A percentile compares a stretch with the other conserved stretches of the same genome.
These are phyloP conservation scores for Aspergillus sp. DNA, from an alignment of 2,329 filamentous ascomycete species.

Conservation along the genomic window DNA sequence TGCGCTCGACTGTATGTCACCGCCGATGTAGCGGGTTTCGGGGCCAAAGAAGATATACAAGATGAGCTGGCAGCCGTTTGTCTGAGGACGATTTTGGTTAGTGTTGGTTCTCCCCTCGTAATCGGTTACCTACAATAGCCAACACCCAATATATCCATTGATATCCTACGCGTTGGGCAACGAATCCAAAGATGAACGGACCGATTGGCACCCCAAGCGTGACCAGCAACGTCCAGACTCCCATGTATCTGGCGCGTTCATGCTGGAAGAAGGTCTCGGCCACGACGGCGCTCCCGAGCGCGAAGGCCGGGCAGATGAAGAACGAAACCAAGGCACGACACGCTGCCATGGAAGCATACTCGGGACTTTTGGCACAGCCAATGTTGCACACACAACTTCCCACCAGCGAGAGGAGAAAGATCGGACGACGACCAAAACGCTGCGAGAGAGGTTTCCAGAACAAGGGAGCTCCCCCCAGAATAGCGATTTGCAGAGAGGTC, in stretches of 20 bases:
- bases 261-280: constrained; percentile 55
- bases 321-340: constrained; percentile 51
- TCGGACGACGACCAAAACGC: constrained; percentile 51
- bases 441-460: constrained; percentile 55
- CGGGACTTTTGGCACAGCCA: constrained; percentile 49
- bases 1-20: constrained; percentile 9
- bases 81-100: constrained; percentile 27
- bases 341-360: constrained; percentile 48
- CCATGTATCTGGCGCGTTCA: constrained; percentile 52
- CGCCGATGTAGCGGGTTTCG: constrained; percentile 51
- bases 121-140: constrained; percentile 44
- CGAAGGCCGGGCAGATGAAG: constrained; percentile 52
- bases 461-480: constrained; percentile 52
- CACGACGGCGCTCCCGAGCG: constrained; percentile 54
- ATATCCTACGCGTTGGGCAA: constrained; percentile 51
- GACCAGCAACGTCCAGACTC: constrained; percentile 53
- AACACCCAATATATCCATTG: constrained; percentile 58
- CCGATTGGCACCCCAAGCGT: constrained; percentile 46
- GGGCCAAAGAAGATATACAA: constrained; percentile 54
- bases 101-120: background rate
- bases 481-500: constrained; percentile 52
- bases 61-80: constrained; percentile 54
- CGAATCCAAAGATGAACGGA: constrained; percentile 34
- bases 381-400: constrained; percentile 49
- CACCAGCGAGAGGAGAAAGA: constrained; percentile 52